These are phyloP conservation scores for Lenwebbia sp. DNA, from an alignment of 345 rosid species.

Conservation along the genomic window DNA sequence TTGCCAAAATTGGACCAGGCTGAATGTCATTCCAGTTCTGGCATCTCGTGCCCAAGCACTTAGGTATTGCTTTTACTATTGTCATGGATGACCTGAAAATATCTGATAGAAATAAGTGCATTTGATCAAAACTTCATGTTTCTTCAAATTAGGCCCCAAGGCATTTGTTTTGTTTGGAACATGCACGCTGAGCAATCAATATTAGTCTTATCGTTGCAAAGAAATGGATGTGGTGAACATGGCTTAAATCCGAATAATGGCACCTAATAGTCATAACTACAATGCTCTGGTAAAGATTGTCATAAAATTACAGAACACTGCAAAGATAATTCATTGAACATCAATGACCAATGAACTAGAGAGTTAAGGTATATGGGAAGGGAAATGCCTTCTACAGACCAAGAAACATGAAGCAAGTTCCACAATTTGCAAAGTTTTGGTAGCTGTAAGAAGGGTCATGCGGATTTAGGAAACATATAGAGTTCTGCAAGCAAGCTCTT, in stretches of 20 bases:
- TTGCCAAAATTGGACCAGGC: constrained; percentile 71
- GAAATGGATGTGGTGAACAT: background rate
- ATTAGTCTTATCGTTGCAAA: background rate
- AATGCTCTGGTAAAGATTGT: background rate
- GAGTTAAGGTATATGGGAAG: background rate
- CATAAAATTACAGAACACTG: background rate
- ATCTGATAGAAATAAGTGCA: background rate
- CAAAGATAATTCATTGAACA: background rate
- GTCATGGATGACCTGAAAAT: background rate
- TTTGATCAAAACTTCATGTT: background rate
- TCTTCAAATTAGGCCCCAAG: background rate
- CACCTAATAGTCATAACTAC: background rate
- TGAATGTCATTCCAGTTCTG: constrained; percentile 71
- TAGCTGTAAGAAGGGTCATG: background rate
- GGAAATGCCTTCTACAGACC: background rate
- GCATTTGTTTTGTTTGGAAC: background rate
- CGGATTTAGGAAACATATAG: background rate
- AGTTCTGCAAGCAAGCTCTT: background rate
- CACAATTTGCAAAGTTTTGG: background rate
- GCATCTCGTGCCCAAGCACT: constrained; percentile 93
- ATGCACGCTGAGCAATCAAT: background rate
- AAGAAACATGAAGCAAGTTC: background rate
- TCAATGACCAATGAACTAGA: background rate
- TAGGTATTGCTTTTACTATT: constrained; percentile 32
- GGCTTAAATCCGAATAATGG: background rate